Percentiles rank a stretch among this genome's conserved stretches.
Evolutionary conservation across 192 early-diverging fungal genomes (phyloP).

Genomic region (Chytriomyces sp.): DNA sequence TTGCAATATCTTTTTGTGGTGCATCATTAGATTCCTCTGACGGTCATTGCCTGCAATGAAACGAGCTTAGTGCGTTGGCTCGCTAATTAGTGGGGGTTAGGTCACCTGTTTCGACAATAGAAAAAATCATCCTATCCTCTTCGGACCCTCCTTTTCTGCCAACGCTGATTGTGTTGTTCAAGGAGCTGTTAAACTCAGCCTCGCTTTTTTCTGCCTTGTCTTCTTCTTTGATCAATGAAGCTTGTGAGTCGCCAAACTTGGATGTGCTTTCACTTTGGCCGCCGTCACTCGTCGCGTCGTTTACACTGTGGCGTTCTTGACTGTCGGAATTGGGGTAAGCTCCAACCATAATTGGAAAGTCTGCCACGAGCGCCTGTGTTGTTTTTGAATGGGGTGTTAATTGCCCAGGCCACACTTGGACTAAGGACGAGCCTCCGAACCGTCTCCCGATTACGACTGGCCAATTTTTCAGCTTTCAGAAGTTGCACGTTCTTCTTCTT

Average conservation of each 20-base stretch:
- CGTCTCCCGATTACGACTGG: slow-evolving; percentile 21
- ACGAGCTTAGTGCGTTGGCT: not conserved
- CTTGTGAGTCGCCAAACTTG: not conserved
- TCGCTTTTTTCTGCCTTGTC: no score
- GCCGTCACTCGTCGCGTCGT: not conserved
- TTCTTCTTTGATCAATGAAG: no score
- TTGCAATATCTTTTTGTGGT: slow-evolving; percentile 35
- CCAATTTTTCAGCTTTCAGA: slow-evolving; percentile 11
- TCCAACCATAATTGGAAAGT: slow-evolving; percentile 15
- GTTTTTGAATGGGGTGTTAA: no score
- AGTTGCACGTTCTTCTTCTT: slow-evolving; percentile 3
- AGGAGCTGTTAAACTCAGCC: no score
- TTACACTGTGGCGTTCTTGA: not conserved
- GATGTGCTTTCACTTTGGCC: not conserved
- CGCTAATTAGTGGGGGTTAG: not conserved
- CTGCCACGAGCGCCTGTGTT: slow-evolving; percentile 5
- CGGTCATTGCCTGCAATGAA: slow-evolving; percentile 31
- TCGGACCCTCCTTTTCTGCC: not conserved
- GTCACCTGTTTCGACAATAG: slow-evolving; percentile 1
- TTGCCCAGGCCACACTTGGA: not conserved
- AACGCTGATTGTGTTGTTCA: no score
- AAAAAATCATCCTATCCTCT: slow-evolving; percentile 7
- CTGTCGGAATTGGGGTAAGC: not conserved
- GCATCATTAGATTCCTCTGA: not conserved
- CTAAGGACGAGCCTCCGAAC: not conserved